A percentile compares a stretch with the other conserved stretches of the same genome.
These are phyloP conservation scores for Aspergillus phoenicis DNA, from an alignment of 2,329 filamentous ascomycete genomes.

Conservation along the genomic window DNA sequence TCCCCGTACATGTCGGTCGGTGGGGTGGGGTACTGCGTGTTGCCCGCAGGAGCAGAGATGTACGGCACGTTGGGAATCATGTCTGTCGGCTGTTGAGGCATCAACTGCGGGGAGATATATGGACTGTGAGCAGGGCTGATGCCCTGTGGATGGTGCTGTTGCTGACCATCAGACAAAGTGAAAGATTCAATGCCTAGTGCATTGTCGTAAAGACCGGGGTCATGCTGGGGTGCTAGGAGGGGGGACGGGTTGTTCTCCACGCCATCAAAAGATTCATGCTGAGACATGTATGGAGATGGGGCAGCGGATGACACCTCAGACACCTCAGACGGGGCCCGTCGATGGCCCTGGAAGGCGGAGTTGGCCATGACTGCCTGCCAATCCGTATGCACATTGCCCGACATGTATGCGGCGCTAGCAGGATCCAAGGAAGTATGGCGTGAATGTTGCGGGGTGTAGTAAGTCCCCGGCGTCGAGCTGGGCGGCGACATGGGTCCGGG, in stretches of 20 bases:
- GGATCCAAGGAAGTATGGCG: constrained; percentile 64
- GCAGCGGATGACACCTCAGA: constrained; percentile 86
- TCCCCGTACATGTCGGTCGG: constrained; percentile 56
- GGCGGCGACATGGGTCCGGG: constrained; percentile 59
- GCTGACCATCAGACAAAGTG: constrained; percentile 69
- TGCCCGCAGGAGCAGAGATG: constrained; percentile 50
- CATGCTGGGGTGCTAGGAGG: constrained; percentile 71
- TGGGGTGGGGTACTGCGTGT: constrained; percentile 52
- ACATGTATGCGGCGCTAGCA: constrained; percentile 60
- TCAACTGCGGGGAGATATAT: constrained; percentile 66
- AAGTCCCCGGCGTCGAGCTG: constrained; percentile 54
- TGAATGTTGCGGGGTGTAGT: constrained; percentile 59
- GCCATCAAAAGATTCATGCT: constrained; percentile 78
- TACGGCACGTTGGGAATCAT: constrained; percentile 51
- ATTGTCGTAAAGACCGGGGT: constrained; percentile 73
- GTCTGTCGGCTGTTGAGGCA: constrained; percentile 72
- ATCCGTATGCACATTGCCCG: constrained; percentile 54
- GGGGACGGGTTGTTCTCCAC: constrained; percentile 75
- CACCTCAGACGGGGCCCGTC: constrained; percentile 84
- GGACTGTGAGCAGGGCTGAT: constrained; percentile 70
- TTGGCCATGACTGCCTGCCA: constrained; percentile 60
- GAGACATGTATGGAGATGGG: constrained; percentile 78
- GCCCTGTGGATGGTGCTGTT: constrained; percentile 47
- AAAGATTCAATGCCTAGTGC: constrained; percentile 78
- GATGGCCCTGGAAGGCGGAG: constrained; percentile 73